A percentile compares a stretch with the other conserved stretches of the same genome.
These are phyloP conservation scores for Aegilops speltoides DNA, from an alignment of 176 grass and related monocot species.

Conservation along the genomic window DNA sequence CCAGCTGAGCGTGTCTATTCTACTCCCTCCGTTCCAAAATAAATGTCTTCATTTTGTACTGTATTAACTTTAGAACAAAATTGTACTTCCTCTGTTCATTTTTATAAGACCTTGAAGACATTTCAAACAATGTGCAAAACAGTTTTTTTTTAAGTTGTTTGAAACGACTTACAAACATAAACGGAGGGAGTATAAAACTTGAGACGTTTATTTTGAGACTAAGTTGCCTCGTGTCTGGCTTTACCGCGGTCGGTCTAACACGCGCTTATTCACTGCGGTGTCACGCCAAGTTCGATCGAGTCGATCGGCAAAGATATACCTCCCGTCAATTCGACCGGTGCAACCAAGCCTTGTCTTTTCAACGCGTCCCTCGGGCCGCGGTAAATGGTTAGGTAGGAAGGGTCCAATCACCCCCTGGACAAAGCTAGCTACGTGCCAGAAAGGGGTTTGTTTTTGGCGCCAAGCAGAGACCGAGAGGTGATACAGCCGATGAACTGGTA, in stretches of 20 bases:
- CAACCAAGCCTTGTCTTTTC: background rate
- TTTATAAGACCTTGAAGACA: no score
- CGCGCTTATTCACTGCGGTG: no score
- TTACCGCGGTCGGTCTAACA: background rate
- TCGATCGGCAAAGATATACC: background rate
- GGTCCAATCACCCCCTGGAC: background rate
- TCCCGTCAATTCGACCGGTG: background rate
- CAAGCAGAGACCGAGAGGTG: background rate
- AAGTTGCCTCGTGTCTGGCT: background rate
- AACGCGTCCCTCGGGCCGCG: background rate
- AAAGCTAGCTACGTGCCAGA: background rate
- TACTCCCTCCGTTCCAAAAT: no score
- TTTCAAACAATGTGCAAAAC: no score
- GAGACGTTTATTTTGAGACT: no score
- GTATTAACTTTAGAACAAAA: no score
- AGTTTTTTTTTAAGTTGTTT: no score
- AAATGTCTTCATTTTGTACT: no score
- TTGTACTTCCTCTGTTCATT: no score
- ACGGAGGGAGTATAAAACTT: no score
- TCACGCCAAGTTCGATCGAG: background rate
- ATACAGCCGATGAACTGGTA: background rate
- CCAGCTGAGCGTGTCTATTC: no score
- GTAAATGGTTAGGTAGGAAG: background rate
- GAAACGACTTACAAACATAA: no score
- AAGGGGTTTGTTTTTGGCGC: background rate